These are phyloP conservation scores for Alternaria triticimaculans DNA, from an alignment of 2,329 filamentous ascomycete genomes.

Conservation along the genomic window DNA sequence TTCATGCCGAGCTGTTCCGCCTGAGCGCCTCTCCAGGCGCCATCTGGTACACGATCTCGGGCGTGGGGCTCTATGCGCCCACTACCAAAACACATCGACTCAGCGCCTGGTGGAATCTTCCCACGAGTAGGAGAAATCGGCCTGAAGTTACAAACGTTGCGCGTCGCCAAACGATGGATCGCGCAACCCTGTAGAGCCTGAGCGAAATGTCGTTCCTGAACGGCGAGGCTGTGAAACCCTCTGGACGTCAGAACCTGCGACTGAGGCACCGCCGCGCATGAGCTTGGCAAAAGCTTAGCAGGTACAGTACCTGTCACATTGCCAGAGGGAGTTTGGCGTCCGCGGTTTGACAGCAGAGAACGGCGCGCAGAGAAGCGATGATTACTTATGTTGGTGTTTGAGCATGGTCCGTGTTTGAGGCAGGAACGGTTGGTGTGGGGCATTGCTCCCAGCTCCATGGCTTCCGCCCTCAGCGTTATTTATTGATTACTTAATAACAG, in stretches of 20 bases:
- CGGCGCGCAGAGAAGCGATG: neutral
- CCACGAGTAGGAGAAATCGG: slow-evolving; percentile 20
- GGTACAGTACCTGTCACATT: slow-evolving; percentile 16
- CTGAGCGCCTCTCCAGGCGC: slow-evolving; percentile 10
- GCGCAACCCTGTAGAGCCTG: neutral
- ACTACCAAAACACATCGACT: slow-evolving; percentile 7
- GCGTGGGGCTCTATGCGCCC: slow-evolving; percentile 17
- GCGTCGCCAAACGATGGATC: slow-evolving; percentile 18
- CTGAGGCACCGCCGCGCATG: slow-evolving; percentile 17
- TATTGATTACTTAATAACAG: slow-evolving; percentile 3
- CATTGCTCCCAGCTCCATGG: neutral
- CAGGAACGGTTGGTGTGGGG: neutral
- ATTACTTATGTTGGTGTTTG: neutral
- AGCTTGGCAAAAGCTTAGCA: slow-evolving; percentile 29
- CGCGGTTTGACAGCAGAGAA: neutral
- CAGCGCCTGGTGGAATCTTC: slow-evolving; percentile 4
- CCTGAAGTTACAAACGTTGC: slow-evolving; percentile 19
- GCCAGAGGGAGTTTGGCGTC: slow-evolving; percentile 1
- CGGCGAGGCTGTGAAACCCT: slow-evolving; percentile 26
- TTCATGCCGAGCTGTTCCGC: slow-evolving; percentile 10
- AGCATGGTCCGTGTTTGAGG: neutral
- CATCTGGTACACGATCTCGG: slow-evolving; percentile 17
- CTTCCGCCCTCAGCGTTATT: neutral
- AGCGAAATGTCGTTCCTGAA: slow-evolving; percentile 6
- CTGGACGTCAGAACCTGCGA: slow-evolving; percentile 22